Evolutionary conservation across 495 filamentous ascomycete genomes (phyloP), one percentile per base, ranked within the genome.

Genomic region (Penicillium argentinense): DNA sequence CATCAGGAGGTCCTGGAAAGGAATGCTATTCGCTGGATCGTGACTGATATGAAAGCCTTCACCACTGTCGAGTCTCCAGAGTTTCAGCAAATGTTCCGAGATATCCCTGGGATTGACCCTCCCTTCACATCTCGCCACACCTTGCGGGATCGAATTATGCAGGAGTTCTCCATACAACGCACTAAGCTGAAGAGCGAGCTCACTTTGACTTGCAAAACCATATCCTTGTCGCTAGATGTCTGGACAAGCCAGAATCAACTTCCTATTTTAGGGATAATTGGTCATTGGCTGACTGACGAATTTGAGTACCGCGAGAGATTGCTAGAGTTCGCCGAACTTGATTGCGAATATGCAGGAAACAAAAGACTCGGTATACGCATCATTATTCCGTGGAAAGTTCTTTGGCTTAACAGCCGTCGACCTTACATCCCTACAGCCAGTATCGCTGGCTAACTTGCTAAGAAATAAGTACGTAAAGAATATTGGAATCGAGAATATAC

Each of bases 181-280:
- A 32, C 42, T 45, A 27, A 45, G 14, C 9, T 50, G 28, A 50
- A 50, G 50, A 41, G 46, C 23, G 52, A 50, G 23, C 46, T 55
- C 29, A 24, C 46, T 13, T 45, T 8, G 21, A 55, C 18, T 12
- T 33, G 52, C 46, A 34, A 32, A 13, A 55, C 46, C 41, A 33
- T 55, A 2, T 39, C 51, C 17, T 37, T 54, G 33, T 54, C 39
- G 21, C 45, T 54, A 33, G 45, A 54, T 38, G 51, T 45, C 11
- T 51, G 53, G 47, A 56, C 42, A n/a, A 25, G 28, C 22, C 33
- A 50, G 36, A 51, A 51, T 33, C 41, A 50, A 9, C 34, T 51
- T 30, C n/a, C 47, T 17, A 47, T 56, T 7, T 34, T 56, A 19
- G 46, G 46, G 38, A 47, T 56, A 18, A 37, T 56, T 39, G 42